Base-by-base conservation (phyloP, 345 rosid genomes). In the Ceriops tagal region DNA sequence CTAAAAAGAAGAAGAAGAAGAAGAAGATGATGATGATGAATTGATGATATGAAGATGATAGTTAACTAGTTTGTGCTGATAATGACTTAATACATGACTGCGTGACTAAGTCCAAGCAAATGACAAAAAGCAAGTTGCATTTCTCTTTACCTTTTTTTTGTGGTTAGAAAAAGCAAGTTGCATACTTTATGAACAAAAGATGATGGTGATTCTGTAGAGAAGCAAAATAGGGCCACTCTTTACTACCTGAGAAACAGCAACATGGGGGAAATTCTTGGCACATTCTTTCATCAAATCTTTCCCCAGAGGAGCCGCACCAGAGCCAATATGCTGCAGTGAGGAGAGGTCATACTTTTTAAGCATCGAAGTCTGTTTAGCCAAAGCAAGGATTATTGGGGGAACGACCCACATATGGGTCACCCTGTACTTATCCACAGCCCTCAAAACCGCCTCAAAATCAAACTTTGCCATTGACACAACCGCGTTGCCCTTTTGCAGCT, bases 231-330 rank as follows among this genome's bases (percentile, higher is more conserved):
- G 5, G 34, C 15, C 5, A 52, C 2, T 61, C 59, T 59, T 31
- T 73, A 67, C 34, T 80, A 92, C 96, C 98, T 90, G 98, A 57
- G 71, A 0, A 46, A 89, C 71, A 8, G 34, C 8, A 43, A 85
- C 90, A 21, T 83, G 73, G 68, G 93, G 88, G n/a, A 91, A 56
- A 68, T 76, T 88, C 80, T 65, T 89, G 0, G 85, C 75, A 53
- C 97, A 87, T 16, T 91, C 97, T 63, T 80, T 83, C 98, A 91
- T 93, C 81, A 88, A 71, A 32, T 93, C 98, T 77, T 89, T 93
- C 27, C 93, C 92, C 64, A 93, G 75, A 58, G 98, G 98, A 0
- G 98, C 97, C 49, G 98, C 97, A 37, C 96, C 90, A 1, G 96
- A 93, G 1, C 88, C 96, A 66, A 93, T 77, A 4, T 76, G 83